Conservation (phyloP, 2,329 filamentous ascomycete genomes). For the Cercospora nicotianae region DNA sequence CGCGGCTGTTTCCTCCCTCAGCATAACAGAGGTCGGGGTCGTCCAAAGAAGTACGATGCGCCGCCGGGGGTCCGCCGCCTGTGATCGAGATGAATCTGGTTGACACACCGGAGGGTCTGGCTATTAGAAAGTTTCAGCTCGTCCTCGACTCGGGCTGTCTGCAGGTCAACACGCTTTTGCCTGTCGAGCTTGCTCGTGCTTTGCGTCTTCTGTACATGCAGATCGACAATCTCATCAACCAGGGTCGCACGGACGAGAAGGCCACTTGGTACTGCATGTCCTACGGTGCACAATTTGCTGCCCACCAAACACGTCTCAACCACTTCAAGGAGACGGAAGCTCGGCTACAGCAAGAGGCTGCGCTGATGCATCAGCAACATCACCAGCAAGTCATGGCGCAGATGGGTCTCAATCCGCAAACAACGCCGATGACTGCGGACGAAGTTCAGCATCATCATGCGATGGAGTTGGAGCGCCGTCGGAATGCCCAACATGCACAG, state of each 20-base stretch:
- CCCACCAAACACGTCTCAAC: constrained; percentile 30
- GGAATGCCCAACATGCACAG: constrained; percentile 26
- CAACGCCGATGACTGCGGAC: constrained; percentile 1
- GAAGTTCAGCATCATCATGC: constrained; percentile 27
- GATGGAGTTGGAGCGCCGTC: constrained; percentile 29
- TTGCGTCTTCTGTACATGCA: constrained; percentile 38
- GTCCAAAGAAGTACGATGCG: constrained; percentile 31
- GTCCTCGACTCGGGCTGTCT: constrained; percentile 36
- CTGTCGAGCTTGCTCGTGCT: constrained; percentile 29
- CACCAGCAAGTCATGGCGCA: constrained; percentile 29
- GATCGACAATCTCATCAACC: constrained; percentile 39
- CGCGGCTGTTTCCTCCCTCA: constrained; percentile 16
- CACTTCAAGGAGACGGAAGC: constrained; percentile 29
- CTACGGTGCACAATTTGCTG: constrained; percentile 36
- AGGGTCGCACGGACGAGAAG: constrained; percentile 25
- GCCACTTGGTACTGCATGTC: constrained; percentile 35
- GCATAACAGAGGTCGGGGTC: constrained; percentile 29
- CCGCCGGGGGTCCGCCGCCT: constrained; percentile 17
- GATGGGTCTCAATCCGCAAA: constrained; percentile 23
- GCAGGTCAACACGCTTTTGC: constrained; percentile 33
- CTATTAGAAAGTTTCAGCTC: constrained; percentile 36
- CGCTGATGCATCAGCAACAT: constrained; percentile 25
- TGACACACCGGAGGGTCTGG: constrained; percentile 35
- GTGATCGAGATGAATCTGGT: constrained; percentile 30
- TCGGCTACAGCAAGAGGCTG: constrained; percentile 27